phyloP scores from a whole-genome alignment of 2,329 filamentous ascomycete species.

The Akanthomyces dipterigenus region DNA sequence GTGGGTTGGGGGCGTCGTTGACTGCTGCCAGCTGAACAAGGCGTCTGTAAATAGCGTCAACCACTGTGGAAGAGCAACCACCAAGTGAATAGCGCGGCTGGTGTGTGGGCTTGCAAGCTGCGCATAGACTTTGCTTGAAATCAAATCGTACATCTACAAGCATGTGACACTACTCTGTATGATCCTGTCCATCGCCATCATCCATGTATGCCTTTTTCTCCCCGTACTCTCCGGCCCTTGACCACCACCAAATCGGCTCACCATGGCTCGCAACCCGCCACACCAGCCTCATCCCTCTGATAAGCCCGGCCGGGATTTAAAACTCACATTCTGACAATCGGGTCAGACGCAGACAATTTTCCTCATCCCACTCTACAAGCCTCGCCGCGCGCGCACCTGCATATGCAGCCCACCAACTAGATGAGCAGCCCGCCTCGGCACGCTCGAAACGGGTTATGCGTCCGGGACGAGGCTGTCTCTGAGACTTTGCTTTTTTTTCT shows the following conservation, averaged over 20 bases:
- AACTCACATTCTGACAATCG: background rate
- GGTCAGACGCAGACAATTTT: background rate
- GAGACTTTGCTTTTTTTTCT: background rate
- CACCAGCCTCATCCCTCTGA: too few species aligned
- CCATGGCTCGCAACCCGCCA: background rate
- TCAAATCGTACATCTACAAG: too few species aligned
- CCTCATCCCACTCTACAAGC: background rate
- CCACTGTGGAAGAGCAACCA: too few species aligned
- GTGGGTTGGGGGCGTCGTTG: background rate
- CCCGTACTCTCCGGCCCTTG: background rate
- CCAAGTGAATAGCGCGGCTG: too few species aligned
- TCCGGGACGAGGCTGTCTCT: background rate
- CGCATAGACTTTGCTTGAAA: too few species aligned
- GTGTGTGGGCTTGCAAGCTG: too few species aligned
- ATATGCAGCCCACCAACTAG: background rate
- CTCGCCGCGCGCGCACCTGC: background rate
- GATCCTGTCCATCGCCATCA: too few species aligned
- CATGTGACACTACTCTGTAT: too few species aligned
- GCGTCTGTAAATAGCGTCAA: background rate
- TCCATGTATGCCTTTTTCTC: background rate
- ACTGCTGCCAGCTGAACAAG: background rate
- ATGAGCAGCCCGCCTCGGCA: background rate
- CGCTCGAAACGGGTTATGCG: background rate
- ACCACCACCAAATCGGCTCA: background rate
- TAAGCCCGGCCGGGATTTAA: background rate